Conservation (phyloP, 371 early-diverging fungal species). For the Conidiobolus incongruus region DNA sequence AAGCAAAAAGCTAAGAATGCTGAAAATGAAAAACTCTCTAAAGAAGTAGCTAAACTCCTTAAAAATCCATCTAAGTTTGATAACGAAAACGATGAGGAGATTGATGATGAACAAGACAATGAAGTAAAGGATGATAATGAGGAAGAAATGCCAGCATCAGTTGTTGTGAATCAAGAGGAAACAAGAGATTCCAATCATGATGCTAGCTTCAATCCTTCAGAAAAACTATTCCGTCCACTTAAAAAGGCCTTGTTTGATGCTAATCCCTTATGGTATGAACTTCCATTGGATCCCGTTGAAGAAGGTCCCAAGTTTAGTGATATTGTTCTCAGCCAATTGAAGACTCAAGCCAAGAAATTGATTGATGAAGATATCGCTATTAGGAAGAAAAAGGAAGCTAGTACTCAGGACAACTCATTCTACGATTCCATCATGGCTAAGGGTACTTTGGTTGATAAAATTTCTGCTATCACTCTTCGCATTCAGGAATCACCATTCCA, state of each 20-base stretch:
- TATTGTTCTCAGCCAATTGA: background rate
- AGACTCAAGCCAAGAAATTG: slow-evolving; percentile 27
- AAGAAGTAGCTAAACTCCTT: too few relatives aligned
- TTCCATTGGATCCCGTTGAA: background rate
- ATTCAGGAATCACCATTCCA: slow-evolving; percentile 85
- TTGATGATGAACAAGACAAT: too few relatives aligned
- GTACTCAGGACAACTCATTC: slow-evolving; percentile 62
- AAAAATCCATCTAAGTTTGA: too few relatives aligned
- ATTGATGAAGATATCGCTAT: slow-evolving; percentile 38
- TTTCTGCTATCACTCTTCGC: slow-evolving; percentile 77
- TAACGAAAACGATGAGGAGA: too few relatives aligned
- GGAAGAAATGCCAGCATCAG: too few relatives aligned
- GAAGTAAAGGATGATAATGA: too few relatives aligned
- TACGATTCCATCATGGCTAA: slow-evolving; percentile 63
- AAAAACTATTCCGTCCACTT: too few relatives aligned
- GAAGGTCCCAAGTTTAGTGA: background rate
- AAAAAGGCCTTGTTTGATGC: slow-evolving; percentile 2
- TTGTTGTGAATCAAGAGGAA: too few relatives aligned
- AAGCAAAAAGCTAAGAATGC: too few relatives aligned
- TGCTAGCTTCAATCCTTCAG: too few relatives aligned
- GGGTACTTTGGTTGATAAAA: slow-evolving; percentile 80
- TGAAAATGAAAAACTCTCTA: too few relatives aligned
- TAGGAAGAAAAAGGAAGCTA: slow-evolving; percentile 28
- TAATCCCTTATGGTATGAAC: slow-evolving; percentile 2
- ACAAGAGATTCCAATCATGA: too few relatives aligned